A percentile compares a stretch with the other conserved stretches of the same genome.
Conservation (phyloP, 345 rosid species). For the Eucalyptus polybractea region DNA sequence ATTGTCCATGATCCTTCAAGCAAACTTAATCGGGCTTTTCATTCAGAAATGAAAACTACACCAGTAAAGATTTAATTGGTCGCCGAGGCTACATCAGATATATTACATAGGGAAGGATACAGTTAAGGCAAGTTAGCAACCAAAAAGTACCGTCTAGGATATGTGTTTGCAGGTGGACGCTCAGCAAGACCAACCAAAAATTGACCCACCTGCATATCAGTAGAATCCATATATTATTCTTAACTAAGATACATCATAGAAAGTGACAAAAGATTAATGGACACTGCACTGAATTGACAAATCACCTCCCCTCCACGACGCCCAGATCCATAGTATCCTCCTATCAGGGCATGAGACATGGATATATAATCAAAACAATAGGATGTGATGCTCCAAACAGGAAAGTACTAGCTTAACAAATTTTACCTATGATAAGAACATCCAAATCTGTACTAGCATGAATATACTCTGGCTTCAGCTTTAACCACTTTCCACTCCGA, state of each 20-base stretch:
- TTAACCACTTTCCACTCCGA: constrained; percentile 96
- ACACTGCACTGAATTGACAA: not conserved
- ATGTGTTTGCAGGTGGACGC: constrained; percentile 40
- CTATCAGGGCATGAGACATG: constrained; percentile 15
- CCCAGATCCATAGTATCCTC: constrained; percentile 97
- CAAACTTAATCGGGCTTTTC: not conserved
- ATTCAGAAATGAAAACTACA: not conserved
- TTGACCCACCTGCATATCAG: constrained; percentile 61
- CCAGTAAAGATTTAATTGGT: not conserved
- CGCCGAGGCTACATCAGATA: not conserved
- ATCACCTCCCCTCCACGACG: constrained; percentile 88
- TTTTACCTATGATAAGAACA: constrained; percentile 78
- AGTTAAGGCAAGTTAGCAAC: not conserved
- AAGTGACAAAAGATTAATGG: not conserved
- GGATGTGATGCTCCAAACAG: not conserved
- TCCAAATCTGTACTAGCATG: constrained; percentile 88
- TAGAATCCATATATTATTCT: not conserved
- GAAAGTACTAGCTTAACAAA: not conserved
- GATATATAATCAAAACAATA: not conserved
- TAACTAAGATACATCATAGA: not conserved
- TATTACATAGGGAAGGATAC: not conserved
- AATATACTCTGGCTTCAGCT: constrained; percentile 86
- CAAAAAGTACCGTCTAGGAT: constrained; percentile 57
- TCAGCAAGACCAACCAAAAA: constrained; percentile 91
- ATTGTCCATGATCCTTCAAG: not conserved